Conservation (phyloP, 768 basidiomycete genomes). For the Gloeophyllum trabeum region DNA sequence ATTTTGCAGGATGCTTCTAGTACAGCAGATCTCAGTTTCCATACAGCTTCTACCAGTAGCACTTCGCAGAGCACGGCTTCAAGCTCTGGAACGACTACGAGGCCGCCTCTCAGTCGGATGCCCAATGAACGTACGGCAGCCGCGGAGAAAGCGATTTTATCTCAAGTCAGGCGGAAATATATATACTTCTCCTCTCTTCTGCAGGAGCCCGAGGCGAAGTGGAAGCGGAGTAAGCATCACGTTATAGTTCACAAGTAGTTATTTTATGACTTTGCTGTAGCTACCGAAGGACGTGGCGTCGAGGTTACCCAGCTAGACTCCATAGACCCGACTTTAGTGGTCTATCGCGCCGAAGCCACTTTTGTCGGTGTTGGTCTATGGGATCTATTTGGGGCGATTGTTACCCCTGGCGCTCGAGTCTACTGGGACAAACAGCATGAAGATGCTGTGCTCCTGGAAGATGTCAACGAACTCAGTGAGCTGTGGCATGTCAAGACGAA, state of each 20-base stretch:
- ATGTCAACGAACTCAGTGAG: slow-evolving; percentile 84
- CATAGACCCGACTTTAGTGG: slow-evolving; percentile 92
- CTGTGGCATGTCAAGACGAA: slow-evolving; percentile 90
- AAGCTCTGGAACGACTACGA: slow-evolving; percentile 15
- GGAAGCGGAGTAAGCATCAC: slow-evolving; percentile 68
- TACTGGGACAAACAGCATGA: slow-evolving; percentile 91
- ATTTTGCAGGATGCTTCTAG: slow-evolving; percentile 69
- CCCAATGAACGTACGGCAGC: slow-evolving; percentile 39
- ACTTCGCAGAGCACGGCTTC: slow-evolving; percentile 36
- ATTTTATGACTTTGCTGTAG: slow-evolving; percentile 27
- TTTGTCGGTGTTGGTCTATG: slow-evolving; percentile 94
- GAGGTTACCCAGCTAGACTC: slow-evolving; percentile 93
- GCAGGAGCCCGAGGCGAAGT: slow-evolving; percentile 97
- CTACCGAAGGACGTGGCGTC: slow-evolving; percentile 80
- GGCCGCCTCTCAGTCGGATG: slow-evolving; percentile 23
- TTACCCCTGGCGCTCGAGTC: slow-evolving; percentile 71
- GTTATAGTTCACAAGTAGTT: slow-evolving; percentile 6
- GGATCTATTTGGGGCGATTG: slow-evolving; percentile 85
- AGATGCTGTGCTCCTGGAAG: slow-evolving; percentile 76
- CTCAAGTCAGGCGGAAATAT: slow-evolving; percentile 84
- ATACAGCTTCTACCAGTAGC: slow-evolving; percentile 49
- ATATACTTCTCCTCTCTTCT: slow-evolving; percentile 96
- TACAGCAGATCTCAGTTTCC: slow-evolving; percentile 55
- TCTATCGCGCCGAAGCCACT: slow-evolving; percentile 93
- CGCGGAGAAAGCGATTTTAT: slow-evolving; percentile 75